A percentile compares a stretch with the other conserved stretches of the same genome.
phyloP scores from a whole-genome alignment of 345 rosid genomes.

The Tarenaya hassleriana region DNA sequence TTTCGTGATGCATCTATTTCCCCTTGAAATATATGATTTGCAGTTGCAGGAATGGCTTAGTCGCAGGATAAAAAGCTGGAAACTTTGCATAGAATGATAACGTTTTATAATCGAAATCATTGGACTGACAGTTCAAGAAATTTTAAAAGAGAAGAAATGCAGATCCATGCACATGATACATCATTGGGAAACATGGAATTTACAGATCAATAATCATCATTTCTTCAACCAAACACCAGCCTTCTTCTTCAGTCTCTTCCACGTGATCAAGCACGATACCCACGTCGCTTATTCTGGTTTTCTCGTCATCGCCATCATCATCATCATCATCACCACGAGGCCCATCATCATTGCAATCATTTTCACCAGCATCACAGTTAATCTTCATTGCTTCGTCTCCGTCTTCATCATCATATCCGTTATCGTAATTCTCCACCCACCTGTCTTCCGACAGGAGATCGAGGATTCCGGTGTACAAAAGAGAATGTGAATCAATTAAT shows the following conservation, averaged over 20 bases:
- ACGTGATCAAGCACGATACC: constrained; percentile 31
- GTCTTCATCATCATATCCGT: constrained; percentile 14
- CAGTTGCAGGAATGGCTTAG: background rate
- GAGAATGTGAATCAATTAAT: too few relatives aligned
- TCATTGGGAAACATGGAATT: background rate
- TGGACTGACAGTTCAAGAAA: too few relatives aligned
- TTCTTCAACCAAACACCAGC: constrained; percentile 47
- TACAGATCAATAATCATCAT: constrained; percentile 19
- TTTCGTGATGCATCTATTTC: constrained; percentile 8
- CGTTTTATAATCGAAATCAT: too few relatives aligned
- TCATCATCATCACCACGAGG: constrained; percentile 3
- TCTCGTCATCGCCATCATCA: constrained; percentile 19
- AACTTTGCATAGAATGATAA: background rate
- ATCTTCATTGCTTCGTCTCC: background rate
- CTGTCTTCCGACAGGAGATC: constrained; percentile 31
- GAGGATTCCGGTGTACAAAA: constrained; percentile 36
- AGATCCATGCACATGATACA: background rate
- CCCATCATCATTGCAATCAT: constrained; percentile 10
- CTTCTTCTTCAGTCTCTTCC: constrained; percentile 35
- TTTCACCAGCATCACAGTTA: background rate
- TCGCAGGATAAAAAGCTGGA: background rate
- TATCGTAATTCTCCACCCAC: constrained; percentile 13
- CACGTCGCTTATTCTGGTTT: constrained; percentile 32
- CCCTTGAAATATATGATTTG: too few relatives aligned
- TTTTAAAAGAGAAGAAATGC: constrained; percentile 14